phyloP scores from a whole-genome alignment of 1,139 yeast species.

The Sugiyamaella pinicola region DNA sequence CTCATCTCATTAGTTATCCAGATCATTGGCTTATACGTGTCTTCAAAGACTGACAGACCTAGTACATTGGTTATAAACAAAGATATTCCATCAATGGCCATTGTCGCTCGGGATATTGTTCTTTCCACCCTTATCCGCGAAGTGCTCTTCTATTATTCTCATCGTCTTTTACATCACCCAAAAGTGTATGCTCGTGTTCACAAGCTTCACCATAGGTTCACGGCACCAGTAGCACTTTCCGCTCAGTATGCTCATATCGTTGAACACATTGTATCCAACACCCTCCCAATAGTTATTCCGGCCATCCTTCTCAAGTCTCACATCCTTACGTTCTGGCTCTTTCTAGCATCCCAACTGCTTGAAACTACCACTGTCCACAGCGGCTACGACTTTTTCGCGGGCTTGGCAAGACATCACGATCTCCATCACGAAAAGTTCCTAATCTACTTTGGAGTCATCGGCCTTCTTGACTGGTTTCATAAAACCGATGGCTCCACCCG shows the following conservation, averaged over 20 bases:
- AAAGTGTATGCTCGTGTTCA: constrained; percentile 29
- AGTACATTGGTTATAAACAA: constrained; percentile 10
- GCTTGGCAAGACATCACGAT: constrained; percentile 31
- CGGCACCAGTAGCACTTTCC: constrained; percentile 33
- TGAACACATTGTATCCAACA: constrained; percentile 32
- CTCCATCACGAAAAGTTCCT: constrained; percentile 34
- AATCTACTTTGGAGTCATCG: constrained; percentile 31
- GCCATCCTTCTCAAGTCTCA: constrained; percentile 27
- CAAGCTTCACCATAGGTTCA: constrained; percentile 32
- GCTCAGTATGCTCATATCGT: constrained; percentile 32
- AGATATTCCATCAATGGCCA: constrained; percentile 25
- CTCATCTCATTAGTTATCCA: constrained; percentile 22
- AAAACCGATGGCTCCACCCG: constrained; percentile 23
- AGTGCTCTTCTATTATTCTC: constrained; percentile 30
- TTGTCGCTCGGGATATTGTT: constrained; percentile 23
- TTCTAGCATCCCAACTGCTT: constrained; percentile 26
- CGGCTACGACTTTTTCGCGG: constrained; percentile 31
- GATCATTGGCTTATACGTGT: constrained; percentile 9
- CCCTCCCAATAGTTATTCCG: constrained; percentile 30
- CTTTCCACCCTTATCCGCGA: constrained; percentile 28
- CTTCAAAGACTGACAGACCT: constrained; percentile 10
- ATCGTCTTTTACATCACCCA: constrained; percentile 28
- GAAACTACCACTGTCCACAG: constrained; percentile 34
- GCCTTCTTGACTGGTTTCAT: constrained; percentile 30
- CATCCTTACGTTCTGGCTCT: constrained; percentile 26